Conservation (phyloP, 441 rosid species). For the Omphalea diandra region DNA sequence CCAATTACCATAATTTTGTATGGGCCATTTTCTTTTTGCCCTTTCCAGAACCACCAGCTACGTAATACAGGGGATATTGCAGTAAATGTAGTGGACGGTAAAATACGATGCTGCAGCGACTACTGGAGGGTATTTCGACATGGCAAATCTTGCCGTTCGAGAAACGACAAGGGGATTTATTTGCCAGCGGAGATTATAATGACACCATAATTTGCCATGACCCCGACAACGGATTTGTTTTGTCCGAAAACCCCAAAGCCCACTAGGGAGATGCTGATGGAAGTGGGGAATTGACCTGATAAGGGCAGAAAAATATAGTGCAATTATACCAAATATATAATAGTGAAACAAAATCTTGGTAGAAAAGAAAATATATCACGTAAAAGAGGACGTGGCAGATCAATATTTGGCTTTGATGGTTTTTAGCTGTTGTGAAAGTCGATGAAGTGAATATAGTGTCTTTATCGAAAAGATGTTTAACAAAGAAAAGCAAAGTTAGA, state of each 20-base stretch:
- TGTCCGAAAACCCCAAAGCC: not conserved
- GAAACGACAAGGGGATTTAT: slow-evolving; percentile 49
- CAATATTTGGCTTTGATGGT: not conserved
- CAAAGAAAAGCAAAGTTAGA: no score
- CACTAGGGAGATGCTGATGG: not conserved
- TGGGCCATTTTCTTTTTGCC: no score
- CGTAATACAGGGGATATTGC: no score
- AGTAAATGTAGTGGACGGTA: no score
- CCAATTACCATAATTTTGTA: no score
- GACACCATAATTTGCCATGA: slow-evolving; percentile 47
- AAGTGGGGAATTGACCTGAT: slow-evolving; percentile 9
- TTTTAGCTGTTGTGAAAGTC: not conserved
- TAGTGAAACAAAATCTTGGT: no score
- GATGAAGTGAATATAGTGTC: not conserved
- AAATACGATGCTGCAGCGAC: no score
- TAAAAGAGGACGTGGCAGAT: not conserved
- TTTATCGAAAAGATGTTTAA: not conserved
- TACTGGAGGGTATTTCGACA: slow-evolving; percentile 37
- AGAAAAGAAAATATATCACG: no score
- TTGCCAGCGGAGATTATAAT: slow-evolving; percentile 36
- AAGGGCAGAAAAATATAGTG: slow-evolving; percentile 2
- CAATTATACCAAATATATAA: no score
- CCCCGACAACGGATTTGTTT: slow-evolving; percentile 14
- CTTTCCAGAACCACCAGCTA: no score
- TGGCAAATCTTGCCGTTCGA: slow-evolving; percentile 19